Percentiles rank a stretch among this genome's conserved stretches.
Evolutionary conservation across 2,329 filamentous ascomycete species (phyloP).

Genomic region (Fusarium nelsonii): DNA sequence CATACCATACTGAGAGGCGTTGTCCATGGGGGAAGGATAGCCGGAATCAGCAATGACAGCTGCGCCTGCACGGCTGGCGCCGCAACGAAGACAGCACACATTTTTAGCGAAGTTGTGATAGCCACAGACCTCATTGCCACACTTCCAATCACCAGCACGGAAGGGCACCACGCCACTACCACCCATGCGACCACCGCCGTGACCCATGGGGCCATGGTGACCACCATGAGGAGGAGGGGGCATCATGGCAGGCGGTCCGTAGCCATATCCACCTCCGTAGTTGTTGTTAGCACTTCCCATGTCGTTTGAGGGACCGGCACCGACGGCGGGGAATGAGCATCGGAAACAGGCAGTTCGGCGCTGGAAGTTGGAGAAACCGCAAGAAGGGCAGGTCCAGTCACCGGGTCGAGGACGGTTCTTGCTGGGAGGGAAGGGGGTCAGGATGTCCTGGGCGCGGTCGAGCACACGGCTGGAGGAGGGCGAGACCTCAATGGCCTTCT

Average conservation of each 20-base stretch:
- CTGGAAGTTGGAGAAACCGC: constrained; percentile 99
- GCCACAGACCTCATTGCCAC: constrained; percentile 94
- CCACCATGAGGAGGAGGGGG: constrained; percentile 78
- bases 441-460: constrained; percentile 93
- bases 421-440: constrained; percentile 96
- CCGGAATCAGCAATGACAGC: constrained; percentile 95
- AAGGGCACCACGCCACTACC: constrained; percentile 92
- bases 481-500: constrained; percentile 98
- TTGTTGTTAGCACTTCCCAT: constrained; percentile 75
- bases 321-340: constrained; percentile 97
- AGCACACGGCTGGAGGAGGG: constrained; percentile 97
- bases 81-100: constrained; percentile 95
- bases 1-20: constrained; percentile 85
- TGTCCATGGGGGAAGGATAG: constrained; percentile 91
- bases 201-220: constrained; percentile 67
- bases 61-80: constrained; percentile 91
- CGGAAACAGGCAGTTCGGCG: constrained; percentile 98
- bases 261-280: constrained; percentile 63
- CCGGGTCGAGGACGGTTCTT: constrained; percentile 98
- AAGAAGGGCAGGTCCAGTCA: constrained; percentile 99
- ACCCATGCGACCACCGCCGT: constrained; percentile 77
- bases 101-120: constrained; percentile 99
- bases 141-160: constrained; percentile 99
- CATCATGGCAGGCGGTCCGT: constrained; percentile 83
- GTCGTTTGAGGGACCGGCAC: constrained; percentile 77